A percentile compares a stretch with the other conserved stretches of the same genome.
These are phyloP conservation scores for Backusella mclennaniae DNA, from an alignment of 192 early-diverging fungal genomes.

Conservation along the genomic window DNA sequence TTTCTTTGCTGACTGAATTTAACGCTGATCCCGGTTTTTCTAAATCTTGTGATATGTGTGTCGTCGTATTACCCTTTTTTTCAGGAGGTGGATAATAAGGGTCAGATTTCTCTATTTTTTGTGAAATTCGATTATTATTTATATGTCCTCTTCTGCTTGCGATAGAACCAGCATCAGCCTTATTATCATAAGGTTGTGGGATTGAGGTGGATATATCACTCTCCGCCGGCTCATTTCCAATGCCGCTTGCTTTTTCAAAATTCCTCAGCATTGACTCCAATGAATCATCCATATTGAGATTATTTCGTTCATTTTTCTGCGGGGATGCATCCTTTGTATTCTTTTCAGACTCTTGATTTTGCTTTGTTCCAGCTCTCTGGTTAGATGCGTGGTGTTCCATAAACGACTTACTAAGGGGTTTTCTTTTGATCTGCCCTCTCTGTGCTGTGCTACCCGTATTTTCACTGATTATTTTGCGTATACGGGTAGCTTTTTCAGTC, in stretches of 20 bases:
- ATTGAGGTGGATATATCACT: not conserved
- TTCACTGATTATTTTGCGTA: not conserved
- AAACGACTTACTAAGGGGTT: slow-evolving; percentile 11
- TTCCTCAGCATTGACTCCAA: not conserved
- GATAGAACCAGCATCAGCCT: not conserved
- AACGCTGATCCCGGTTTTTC: not conserved
- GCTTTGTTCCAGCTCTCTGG: not conserved
- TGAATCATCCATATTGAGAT: not conserved
- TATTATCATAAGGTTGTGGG: not conserved
- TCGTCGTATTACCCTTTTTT: not conserved
- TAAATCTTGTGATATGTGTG: not conserved
- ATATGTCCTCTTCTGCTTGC: not conserved
- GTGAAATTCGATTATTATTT: not conserved
- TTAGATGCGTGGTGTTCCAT: not conserved
- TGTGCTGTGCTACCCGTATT: slow-evolving; percentile 10
- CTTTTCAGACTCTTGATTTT: not conserved
- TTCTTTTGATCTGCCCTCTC: slow-evolving; percentile 13
- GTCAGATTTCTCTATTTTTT: not conserved
- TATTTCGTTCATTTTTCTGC: not conserved
- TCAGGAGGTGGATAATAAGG: not conserved
- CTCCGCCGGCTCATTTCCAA: not conserved
- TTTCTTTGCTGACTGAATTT: not conserved
- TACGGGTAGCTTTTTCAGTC: not conserved
- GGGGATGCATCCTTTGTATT: not conserved
- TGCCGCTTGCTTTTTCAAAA: not conserved